Evolutionary conservation across 805 yeast genomes (phyloP), one percentile per base, ranked within the genome.

Genomic region (Saccharomyces eubayanus): DNA sequence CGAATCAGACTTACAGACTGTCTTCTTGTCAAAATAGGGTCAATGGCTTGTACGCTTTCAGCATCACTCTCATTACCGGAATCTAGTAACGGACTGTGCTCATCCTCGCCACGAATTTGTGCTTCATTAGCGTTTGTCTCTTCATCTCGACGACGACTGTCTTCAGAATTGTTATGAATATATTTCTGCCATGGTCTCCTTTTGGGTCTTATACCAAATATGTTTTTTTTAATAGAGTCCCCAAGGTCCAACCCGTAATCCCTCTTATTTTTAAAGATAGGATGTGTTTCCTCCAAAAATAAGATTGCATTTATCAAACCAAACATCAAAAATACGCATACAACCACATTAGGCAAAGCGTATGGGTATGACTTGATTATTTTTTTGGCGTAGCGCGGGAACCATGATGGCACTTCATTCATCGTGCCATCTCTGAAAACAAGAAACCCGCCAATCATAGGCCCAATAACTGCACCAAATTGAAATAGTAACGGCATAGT

Each of bases 401-500:
- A 46, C 57, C 58, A 56, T 27, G 16, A 31, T 1, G 62, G 63
- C 46, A 64, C 57, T 4, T 50, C 50, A 1, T 72, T 67, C 28
- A 62, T 66, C 28, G 57, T 58, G 8, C 66, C 67, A 28, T 64
- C 66, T 5, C 83, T 81, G 43, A 74, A 69, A 11, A 84, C 81
- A 47, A 82, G 69, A 51, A 69, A 74, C 30, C 80, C 79, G 28
- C 83, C 86, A 31, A 83, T 72, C 63, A 81, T 68, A 1, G 87
- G 87, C 1, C 89, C 89, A 12, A 83, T 61, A 12, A 82, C 76
- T 28, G 79, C 69, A 5, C 88, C 89, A 21, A 82, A 58, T 61
- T 83, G 83, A 77, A 81, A 84, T 12, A 83, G 67, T 40, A 83
- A 65, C 0, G 89, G 87, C 67, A 83, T 72, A 2, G 81, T 77